A percentile compares a stretch with the other conserved stretches of the same genome.
These are phyloP conservation scores for Xanthoceras sorbifolium DNA, from an alignment of 345 rosid genomes.

Conservation along the genomic window DNA sequence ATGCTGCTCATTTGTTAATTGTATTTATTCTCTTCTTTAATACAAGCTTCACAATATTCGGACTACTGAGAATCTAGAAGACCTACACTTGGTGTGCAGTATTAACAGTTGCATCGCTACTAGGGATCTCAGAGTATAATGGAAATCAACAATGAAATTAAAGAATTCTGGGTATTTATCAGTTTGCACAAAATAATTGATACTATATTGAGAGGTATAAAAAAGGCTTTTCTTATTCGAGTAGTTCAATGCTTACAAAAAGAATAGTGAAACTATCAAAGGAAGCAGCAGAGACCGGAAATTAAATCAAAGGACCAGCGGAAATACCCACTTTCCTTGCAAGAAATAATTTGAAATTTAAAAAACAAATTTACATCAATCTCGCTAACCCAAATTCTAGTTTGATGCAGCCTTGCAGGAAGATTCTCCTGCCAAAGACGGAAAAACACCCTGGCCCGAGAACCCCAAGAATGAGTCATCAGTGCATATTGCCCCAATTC, in stretches of 20 bases:
- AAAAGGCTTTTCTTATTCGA: conserved; percentile 33
- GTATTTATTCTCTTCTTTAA: no score
- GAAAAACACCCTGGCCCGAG: conserved; percentile 50
- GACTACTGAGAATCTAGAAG: no score
- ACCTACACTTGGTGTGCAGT: no score
- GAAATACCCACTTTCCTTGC: conserved; percentile 35
- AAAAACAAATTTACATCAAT: conserved; percentile 40
- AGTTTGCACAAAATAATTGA: neutral
- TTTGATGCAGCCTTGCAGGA: conserved; percentile 38
- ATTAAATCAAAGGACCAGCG: conserved; percentile 22
- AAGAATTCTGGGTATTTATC: no score
- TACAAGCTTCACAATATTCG: no score
- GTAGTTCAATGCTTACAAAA: conserved; percentile 39
- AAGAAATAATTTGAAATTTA: conserved; percentile 17
- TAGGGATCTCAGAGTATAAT: no score
- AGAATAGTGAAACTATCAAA: conserved; percentile 40
- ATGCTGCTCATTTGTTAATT: no score
- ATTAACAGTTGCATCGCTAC: no score
- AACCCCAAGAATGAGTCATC: conserved; percentile 51
- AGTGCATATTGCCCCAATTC: conserved; percentile 38
- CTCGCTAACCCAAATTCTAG: conserved; percentile 36
- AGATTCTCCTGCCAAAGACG: conserved; percentile 52
- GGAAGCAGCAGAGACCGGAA: conserved; percentile 43
- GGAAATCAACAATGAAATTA: no score
- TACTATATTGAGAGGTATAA: neutral